Evolutionary conservation across 305 asterid genomes (phyloP).

Genomic region (Solanum aculeatissimum): DNA sequence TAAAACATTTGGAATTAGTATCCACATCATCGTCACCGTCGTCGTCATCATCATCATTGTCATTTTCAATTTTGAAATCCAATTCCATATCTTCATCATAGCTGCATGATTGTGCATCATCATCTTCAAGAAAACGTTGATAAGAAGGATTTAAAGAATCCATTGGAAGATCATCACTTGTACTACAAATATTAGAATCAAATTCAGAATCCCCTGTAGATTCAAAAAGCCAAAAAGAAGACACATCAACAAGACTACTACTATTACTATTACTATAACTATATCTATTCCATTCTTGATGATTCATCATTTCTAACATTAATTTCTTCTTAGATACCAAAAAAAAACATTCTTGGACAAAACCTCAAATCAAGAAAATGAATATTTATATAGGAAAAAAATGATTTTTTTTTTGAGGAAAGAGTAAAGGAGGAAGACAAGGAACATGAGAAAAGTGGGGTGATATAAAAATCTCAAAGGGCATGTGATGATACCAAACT

Average conservation of each 20-base stretch:
- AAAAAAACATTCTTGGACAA: background rate
- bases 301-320: background rate
- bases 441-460: background rate
- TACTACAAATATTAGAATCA: slow-evolving; percentile 3
- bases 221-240: background rate
- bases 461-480: background rate
- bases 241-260: background rate
- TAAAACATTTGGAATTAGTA: background rate
- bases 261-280: background rate
- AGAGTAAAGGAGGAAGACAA: background rate
- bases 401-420: background rate
- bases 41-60: background rate
- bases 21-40: background rate
- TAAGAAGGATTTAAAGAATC: background rate
- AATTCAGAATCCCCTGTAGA: slow-evolving; percentile 35
- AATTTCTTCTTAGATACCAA: background rate
- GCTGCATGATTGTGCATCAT: slow-evolving; percentile 59
- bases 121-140: slow-evolving; percentile 16
- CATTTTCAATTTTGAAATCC: background rate
- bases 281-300: background rate
- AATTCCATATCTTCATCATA: background rate
- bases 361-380: background rate
- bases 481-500: background rate
- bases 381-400: background rate
- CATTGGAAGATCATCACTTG: background rate